A percentile compares a stretch with the other conserved stretches of the same genome.
Evolutionary conservation across 805 yeast species (phyloP).

Genomic region (Starmerella asiatica): DNA sequence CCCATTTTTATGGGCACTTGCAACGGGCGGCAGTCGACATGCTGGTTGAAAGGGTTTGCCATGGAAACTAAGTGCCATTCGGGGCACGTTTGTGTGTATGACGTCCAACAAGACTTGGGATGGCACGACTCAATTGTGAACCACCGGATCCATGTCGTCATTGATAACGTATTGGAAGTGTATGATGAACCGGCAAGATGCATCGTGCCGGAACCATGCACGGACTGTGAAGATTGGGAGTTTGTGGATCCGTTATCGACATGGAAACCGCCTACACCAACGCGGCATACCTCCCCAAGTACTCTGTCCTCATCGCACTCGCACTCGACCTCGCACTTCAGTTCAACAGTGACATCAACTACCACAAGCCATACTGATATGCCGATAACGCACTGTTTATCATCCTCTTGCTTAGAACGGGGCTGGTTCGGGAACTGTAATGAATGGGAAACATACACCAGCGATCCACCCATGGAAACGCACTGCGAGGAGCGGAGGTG

Average conservation of each 20-base stretch:
- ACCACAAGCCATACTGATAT: slow-evolving; percentile 3
- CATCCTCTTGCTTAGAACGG: slow-evolving; percentile 13
- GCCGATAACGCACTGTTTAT: slow-evolving; percentile 1
- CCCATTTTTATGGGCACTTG: slow-evolving; percentile 96
- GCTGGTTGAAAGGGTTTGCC: slow-evolving; percentile 89
- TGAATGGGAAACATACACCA: slow-evolving; percentile 12
- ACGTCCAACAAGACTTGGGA: slow-evolving; percentile 75
- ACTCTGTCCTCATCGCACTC: neutral
- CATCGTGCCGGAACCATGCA: slow-evolving; percentile 52
- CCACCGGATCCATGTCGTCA: slow-evolving; percentile 82
- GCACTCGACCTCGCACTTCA: neutral
- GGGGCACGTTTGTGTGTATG: slow-evolving; percentile 77
- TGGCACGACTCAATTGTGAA: slow-evolving; percentile 82
- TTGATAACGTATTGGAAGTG: slow-evolving; percentile 57
- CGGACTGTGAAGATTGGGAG: slow-evolving; percentile 84
- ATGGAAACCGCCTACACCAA: slow-evolving; percentile 3
- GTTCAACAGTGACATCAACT: neutral
- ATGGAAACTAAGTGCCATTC: slow-evolving; percentile 94
- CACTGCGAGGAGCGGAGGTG: slow-evolving; percentile 6
- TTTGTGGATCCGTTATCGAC: slow-evolving; percentile 32
- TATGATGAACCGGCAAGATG: slow-evolving; percentile 74
- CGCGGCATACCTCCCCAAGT: neutral
- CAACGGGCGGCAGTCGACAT: slow-evolving; percentile 79
- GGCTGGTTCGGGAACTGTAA: slow-evolving; percentile 23
- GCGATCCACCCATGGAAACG: neutral